Evolutionary conservation across 2,329 filamentous ascomycete species (phyloP), one percentile per base, ranked within the genome.

Genomic region (Cadophora malorum): DNA sequence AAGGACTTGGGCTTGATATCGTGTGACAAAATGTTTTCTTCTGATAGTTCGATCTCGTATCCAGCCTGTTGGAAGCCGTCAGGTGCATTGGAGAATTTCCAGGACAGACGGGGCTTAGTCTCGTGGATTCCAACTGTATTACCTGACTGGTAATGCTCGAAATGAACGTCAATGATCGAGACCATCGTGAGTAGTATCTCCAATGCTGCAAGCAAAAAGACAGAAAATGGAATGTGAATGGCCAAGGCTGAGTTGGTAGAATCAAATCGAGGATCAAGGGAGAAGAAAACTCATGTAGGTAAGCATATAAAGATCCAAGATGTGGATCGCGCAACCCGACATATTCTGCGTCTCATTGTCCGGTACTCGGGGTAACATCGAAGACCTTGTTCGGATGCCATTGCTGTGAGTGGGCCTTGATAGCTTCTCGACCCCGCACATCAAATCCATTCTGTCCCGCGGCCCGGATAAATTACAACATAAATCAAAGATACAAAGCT

Each of bases 61-160:
- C 31, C 31, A 21, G 9, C 25, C 33, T 59, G 55, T 21, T 33
- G 31, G 28, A 59, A 59, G 7, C 28, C 55, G 38, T 31, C 23
- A 12, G 55, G 55, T 59, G 55, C 28, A 59, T 38, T n/a, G 12
- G 33, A 59, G 25, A 3, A 33, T 38, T 21, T 59, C 55, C 55
- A 59, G 35, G 55, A 59, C 9, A 59, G 10, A 10, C 55, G 55
- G 14, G 55, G 55, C 4, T 45, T 16, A 12, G 41, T 45, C 16
- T 45, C 41, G 19, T 45, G 41, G 16, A 45, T 45, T 14, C 41
- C 41, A 19, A 45, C 10, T 45, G 41, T 45, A 12, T 45, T 45
- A 12, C 12, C 7, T 45, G 12, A 14, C 4, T 19, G 41, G 14
- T 45, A 45, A 3, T 45, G 41, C 41, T 45, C 41, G 16, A 45